Base-by-base conservation (phyloP, 225 moss, liverwort and hornwort genomes). In the Rhytidiadelphus loreus region DNA sequence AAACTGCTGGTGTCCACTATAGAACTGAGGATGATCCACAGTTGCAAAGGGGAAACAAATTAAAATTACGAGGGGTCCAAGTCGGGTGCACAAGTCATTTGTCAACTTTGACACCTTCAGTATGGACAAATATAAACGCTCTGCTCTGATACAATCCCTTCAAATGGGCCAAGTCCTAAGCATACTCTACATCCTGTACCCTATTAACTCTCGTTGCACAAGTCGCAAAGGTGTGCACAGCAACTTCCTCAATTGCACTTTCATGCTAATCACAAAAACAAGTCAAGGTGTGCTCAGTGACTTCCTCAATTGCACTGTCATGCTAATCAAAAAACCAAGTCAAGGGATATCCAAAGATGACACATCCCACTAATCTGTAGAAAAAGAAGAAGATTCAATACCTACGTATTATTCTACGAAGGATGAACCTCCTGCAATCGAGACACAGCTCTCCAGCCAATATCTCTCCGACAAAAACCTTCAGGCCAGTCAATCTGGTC, bases 361-460 rank as follows among this genome's bases (percentile, higher is more conserved):
- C 37, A 78, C 26, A 37, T 33, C 55, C 66, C 61, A 60, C 29
- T 68, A 7, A n/a, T 32, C 57, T 63, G 57, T 46, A 55, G 57
- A 77, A 52, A 52, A 52, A 59, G 69, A 59, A 82, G 60, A 74
- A 44, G 53, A 35, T 43, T 58, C n/a, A 52, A 75, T 80, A 77
- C 39, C 53, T 44, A 32, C 26, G 69, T 32, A 41, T 53, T n/a
- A 37, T 39, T 60, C 57, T 87, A 92, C 6, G 43, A 86, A 76
- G 72, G 80, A 81, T 81, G 74, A 66, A 81, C 83, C 89, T 93
- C 82, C 85, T 86, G 92, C 89, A 93, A 90, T 16, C 94, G 94
- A 71, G 95, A 92, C 53, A 96, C 91, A 75, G 97, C 98, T 88
- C 96, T 93, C 98, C 97, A 98, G 74, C 98, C 98, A 68, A 98